phyloP scores from a whole-genome alignment of 257 asterid genomes.

The Solanum commersonii region DNA sequence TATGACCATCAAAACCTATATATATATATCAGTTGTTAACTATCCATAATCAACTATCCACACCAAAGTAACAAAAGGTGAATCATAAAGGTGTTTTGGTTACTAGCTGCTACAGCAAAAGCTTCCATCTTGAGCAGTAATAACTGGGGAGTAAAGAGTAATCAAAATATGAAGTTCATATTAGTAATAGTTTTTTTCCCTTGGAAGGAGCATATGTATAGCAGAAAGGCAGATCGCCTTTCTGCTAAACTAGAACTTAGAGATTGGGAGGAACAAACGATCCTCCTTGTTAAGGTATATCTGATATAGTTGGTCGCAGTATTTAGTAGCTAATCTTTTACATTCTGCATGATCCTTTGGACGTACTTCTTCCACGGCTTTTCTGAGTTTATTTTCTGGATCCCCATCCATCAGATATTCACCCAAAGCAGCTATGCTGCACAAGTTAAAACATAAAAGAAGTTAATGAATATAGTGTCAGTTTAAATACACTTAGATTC shows the following conservation, averaged over 20 bases:
- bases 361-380: slow-evolving; percentile 19
- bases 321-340: slow-evolving; percentile 2
- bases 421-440: slow-evolving; percentile 21
- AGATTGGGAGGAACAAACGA: neutral
- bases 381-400: slow-evolving; percentile 8
- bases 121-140: neutral
- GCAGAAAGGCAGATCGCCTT: neutral
- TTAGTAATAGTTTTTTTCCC: neutral
- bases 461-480: neutral
- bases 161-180: neutral
- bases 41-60: neutral
- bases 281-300: neutral
- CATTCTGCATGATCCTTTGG: slow-evolving; percentile 8
- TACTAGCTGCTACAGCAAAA: neutral
- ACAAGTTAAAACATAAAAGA: neutral
- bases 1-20: neutral
- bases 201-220: neutral
- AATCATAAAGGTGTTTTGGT: neutral
- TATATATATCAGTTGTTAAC: neutral
- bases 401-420: slow-evolving; percentile 24
- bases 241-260: neutral
- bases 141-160: neutral
- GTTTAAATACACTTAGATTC: neutral
- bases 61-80: neutral
- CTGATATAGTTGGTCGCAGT: slow-evolving; percentile 2